Evolutionary conservation across 257 asterid species (phyloP).

Genomic region (Craterostigma plantagineum): DNA sequence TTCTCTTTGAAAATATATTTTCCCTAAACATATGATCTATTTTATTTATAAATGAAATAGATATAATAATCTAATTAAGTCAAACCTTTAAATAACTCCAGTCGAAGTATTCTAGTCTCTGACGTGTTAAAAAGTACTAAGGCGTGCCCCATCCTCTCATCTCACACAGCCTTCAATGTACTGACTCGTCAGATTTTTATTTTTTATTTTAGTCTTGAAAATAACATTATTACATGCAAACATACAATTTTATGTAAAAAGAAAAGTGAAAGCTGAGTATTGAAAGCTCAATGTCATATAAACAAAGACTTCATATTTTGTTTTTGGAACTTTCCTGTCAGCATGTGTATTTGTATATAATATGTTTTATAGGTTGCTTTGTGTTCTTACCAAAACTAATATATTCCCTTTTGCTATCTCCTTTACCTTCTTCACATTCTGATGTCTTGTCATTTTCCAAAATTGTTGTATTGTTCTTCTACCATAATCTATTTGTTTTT

Average conservation of each 20-base stretch:
- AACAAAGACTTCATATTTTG: constrained; percentile 7
- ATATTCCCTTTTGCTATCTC: constrained; percentile 21
- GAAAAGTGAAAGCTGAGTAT: background rate
- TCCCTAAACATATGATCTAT: background rate
- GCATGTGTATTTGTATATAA: constrained; percentile 7
- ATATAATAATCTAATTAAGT: constrained; percentile 12
- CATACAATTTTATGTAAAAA: constrained; percentile 3
- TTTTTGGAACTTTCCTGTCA: constrained; percentile 27
- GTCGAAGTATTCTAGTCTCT: too few relatives aligned
- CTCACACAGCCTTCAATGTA: constrained; percentile 14
- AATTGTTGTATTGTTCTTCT: too few relatives aligned
- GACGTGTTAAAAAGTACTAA: constrained; percentile 15
- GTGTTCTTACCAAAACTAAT: constrained; percentile 7
- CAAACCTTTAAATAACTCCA: constrained; percentile 29
- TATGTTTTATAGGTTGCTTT: constrained; percentile 14
- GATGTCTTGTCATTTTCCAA: constrained; percentile 2
- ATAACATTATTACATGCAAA: too few relatives aligned
- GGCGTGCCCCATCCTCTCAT: constrained; percentile 24
- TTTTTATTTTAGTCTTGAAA: constrained; percentile 8
- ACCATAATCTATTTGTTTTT: too few relatives aligned
- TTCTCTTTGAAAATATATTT: too few relatives aligned
- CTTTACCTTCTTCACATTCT: constrained; percentile 9
- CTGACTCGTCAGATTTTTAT: constrained; percentile 24
- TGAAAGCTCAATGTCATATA: too few relatives aligned
- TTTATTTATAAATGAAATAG: constrained; percentile 5